These are phyloP conservation scores for Elongisporangium senticosum DNA, from an alignment of 352 stramenopile species.

Conservation along the genomic window DNA sequence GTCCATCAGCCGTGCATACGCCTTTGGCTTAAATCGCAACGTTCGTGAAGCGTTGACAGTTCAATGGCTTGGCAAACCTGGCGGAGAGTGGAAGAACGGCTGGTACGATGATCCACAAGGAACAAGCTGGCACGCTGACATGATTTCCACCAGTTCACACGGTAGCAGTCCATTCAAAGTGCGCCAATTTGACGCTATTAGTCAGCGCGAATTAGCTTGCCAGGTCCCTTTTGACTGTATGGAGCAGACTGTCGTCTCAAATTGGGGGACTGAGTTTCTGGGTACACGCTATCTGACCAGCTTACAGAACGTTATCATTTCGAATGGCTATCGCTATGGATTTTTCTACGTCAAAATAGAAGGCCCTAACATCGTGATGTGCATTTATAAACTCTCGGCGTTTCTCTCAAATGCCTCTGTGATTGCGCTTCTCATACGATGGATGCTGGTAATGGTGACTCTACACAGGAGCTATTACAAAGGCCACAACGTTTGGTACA, in stretches of 20 bases:
- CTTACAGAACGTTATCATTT: slow-evolving; percentile 4
- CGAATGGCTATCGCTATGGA: slow-evolving; percentile 8
- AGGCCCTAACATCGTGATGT: background rate
- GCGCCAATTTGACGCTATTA: background rate
- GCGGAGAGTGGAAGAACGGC: slow-evolving; percentile 5
- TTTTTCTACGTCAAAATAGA: slow-evolving; percentile 7
- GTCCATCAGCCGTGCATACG: background rate
- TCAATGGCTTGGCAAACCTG: slow-evolving; percentile 1
- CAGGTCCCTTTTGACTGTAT: background rate
- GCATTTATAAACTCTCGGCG: slow-evolving; percentile 3
- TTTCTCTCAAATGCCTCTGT: slow-evolving; percentile 5
- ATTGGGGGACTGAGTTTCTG: background rate
- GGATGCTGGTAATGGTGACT: slow-evolving; percentile 3
- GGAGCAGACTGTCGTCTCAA: background rate
- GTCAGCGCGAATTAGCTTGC: background rate
- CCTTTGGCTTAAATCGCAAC: background rate
- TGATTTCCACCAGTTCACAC: background rate
- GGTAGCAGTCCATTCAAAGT: slow-evolving; percentile 14
- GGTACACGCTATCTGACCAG: background rate
- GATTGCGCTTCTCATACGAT: slow-evolving; percentile 2
- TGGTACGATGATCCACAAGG: slow-evolving; percentile 7
- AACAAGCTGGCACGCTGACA: slow-evolving; percentile 2
- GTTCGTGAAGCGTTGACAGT: background rate
- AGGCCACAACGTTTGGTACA: background rate
- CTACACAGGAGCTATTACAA: background rate